phyloP scores from a whole-genome alignment of 106 monocot species.

The Chionographis japonica region DNA sequence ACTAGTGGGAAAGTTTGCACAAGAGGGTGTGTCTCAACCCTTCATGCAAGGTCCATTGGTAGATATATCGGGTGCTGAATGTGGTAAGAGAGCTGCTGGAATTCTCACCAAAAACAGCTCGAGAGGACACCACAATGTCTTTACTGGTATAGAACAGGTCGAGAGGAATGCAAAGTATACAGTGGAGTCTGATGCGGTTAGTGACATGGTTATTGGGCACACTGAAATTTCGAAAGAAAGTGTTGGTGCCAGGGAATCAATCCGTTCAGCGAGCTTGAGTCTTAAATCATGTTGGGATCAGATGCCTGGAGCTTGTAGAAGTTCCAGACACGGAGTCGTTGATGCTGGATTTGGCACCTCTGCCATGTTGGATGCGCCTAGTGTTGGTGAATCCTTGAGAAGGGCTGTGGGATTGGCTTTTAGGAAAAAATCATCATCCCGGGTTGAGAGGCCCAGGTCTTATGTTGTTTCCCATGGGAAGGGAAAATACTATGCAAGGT shows the following conservation, averaged over 20 bases:
- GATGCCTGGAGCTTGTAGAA: conserved; percentile 31
- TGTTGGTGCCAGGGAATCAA: conserved; percentile 22
- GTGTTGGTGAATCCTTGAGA: too few relatives aligned
- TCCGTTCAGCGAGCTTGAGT: conserved; percentile 17
- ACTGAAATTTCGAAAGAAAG: neutral
- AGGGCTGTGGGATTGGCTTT: conserved; percentile 2
- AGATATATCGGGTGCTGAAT: conserved; percentile 18
- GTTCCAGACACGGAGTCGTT: conserved; percentile 2
- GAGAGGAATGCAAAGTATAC: too few relatives aligned
- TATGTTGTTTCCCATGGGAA: conserved; percentile 33
- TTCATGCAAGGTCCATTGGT: neutral
- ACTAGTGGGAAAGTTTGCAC: conserved; percentile 6
- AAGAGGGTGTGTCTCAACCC: conserved; percentile 11
- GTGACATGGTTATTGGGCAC: neutral
- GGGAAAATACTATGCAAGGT: conserved; percentile 27
- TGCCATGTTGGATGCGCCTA: too few relatives aligned
- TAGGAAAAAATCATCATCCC: conserved; percentile 27
- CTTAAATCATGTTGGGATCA: conserved; percentile 67
- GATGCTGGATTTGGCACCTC: conserved; percentile 2
- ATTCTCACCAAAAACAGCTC: too few relatives aligned
- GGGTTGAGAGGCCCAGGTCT: conserved; percentile 27
- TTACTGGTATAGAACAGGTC: too few relatives aligned
- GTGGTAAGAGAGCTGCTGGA: conserved; percentile 3
- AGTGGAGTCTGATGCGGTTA: too few relatives aligned
- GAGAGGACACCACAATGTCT: too few relatives aligned